Evolutionary conservation across 140 eudicot genomes (phyloP), one percentile per base, ranked within the genome.

Genomic region (Bidens hawaiensis): DNA sequence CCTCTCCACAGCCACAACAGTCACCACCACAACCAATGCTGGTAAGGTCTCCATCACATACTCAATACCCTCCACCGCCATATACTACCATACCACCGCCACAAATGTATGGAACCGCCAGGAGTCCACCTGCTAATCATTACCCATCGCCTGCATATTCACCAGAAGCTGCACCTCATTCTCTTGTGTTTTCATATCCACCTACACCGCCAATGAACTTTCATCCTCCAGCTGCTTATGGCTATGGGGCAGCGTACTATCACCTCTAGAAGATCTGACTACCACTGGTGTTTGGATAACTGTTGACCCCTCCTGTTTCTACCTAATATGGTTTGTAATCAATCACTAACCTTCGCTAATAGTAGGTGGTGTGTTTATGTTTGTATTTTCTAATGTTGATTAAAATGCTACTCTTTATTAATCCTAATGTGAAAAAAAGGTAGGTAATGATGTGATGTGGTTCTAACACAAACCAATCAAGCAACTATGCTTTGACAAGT

Each of bases 11-110:
- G 36, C 5, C 6, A 9, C 36, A 0, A 30, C 8, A 30, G 36
- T 30, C 5, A 30, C 8, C 5, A 2, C 8, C 36, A 30, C 8
- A 30, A 4, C 8, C 36, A 30, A 30, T 4, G 8, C 5, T 30
- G 1, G 5, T 4, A 9, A 30, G 8, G 36, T 4, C 94, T 4
- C 26, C 27, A 19, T 80, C 88, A 7, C 94, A 84, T 7, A 7
- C 54, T 71, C 54, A 51, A 24, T 24, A 21, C 1, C 60, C 60
- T 24, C 27, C 60, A 53, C 60, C 36, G 26, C 60, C 36, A 23
- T 52, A 52, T 17, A 6, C 41, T 1, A 21, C 36, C 7, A 16
- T 26, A 33, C 59, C 59, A 14, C 59, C 59, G 1, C 59, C 59
- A 4, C 42, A 27, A 27, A 27, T 27, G 42, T 55, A 61, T 40